Evolutionary conservation across 768 basidiomycete genomes (phyloP), one percentile per base, ranked within the genome.

Genomic region (Naematelia encephala): DNA sequence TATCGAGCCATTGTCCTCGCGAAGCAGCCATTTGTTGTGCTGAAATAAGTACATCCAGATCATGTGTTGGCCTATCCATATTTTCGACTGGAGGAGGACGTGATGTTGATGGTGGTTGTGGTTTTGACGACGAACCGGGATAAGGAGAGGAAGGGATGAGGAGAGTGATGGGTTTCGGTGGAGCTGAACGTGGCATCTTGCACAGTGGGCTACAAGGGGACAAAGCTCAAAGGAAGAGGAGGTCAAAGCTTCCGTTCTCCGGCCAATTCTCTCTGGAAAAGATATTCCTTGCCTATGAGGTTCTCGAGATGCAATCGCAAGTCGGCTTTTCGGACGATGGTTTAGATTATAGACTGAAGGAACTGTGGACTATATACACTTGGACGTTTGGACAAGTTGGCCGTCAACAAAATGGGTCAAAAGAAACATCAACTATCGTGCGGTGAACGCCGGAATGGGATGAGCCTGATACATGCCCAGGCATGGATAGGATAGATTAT

Each of bases 1-100:
- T 56, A 57, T 72, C 70, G 29, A 72, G 56, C 23, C 51, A 43
- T 23, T 69, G 51, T 2, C 67, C 67, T n/a, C 58, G 44, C 19
- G 59, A 51, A 5, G 19, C 13, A 2, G 70, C 70, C 16, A 67
- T 29, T 27, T 67, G 53, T 28, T 67, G 57, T 0, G 65, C 65
- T 25, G 60, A 19, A 2, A 72, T 16, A 46, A 72, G 23, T 1
- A 67, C 67, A 22, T 72, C 67, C 4, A 72, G 29, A 21, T 39
- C 34, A 16, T 39, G 34, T 39, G 34, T 16, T 8, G 34, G 34
- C 34, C 16, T 8, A 8, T 39, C 34, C 34, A 39, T 39, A 8
- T 39, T 16, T 16, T 39, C 8, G 8, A 16, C 34, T 39, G 34
- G 34, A 8, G 34, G 34, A 8, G 34, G 34, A 39, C 34, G 34